Conservation (phyloP, 805 yeast species). For the Cyberlindnera xylosilytica region DNA sequence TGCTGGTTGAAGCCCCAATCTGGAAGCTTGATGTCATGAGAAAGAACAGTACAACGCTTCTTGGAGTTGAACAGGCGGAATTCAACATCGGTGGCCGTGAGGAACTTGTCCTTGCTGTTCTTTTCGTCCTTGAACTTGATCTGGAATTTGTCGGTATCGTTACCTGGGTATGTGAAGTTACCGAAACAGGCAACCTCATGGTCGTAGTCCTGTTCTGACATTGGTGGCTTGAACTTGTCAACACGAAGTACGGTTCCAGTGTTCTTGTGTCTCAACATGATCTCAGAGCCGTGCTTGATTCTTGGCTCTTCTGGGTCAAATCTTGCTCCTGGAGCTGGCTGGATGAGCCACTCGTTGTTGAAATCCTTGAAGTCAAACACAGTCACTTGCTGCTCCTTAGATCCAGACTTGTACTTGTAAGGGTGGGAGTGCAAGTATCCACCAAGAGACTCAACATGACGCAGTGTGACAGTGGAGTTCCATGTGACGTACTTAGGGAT, state of each 20-base stretch:
- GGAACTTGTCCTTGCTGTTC: conserved; percentile 27
- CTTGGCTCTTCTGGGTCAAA: conserved; percentile 31
- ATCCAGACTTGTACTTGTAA: conserved; percentile 58
- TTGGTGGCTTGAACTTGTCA: conserved; percentile 73
- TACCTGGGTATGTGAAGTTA: conserved; percentile 57
- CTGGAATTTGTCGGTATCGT: conserved; percentile 67
- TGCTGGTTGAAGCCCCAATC: conserved; percentile 81
- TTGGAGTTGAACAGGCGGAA: conserved; percentile 68
- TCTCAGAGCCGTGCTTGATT: conserved; percentile 34
- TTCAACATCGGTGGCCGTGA: conserved; percentile 49
- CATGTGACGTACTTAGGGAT: conserved; percentile 64
- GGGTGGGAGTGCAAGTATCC: conserved; percentile 81
- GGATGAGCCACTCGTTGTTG: conserved; percentile 75
- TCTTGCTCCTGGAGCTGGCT: conserved; percentile 30
- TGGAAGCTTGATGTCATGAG: conserved; percentile 77
- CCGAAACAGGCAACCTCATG: conserved; percentile 78
- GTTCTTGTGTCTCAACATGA: conserved; percentile 65
- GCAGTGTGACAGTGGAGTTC: conserved; percentile 70
- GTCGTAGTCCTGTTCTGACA: conserved; percentile 87
- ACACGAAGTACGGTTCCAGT: conserved; percentile 72
- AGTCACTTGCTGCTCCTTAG: conserved; percentile 77
- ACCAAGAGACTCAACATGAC: conserved; percentile 68
- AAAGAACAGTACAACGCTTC: conserved; percentile 65
- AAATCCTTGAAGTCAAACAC: conserved; percentile 56
- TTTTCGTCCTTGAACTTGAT: conserved; percentile 42